These are phyloP conservation scores for Paramecium sexaurelia DNA, from an alignment of 73 alveolate genomes.

Conservation along the genomic window DNA sequence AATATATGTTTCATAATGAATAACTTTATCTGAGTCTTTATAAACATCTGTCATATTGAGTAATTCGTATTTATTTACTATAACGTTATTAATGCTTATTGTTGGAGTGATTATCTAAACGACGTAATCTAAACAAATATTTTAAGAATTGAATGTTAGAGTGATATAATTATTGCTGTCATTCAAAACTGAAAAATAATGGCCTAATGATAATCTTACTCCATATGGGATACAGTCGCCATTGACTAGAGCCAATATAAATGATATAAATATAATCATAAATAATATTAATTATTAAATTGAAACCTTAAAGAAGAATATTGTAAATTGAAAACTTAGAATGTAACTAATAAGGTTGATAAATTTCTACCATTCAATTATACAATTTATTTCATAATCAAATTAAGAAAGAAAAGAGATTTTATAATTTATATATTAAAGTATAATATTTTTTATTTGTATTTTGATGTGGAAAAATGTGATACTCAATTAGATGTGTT, in stretches of 20 bases:
- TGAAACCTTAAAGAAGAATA: not conserved
- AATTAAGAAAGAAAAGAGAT: too few relatives aligned
- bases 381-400: too few relatives aligned
- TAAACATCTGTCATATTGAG: not conserved
- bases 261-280: not conserved
- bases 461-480: not conserved
- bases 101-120: not conserved
- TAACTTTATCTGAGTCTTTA: not conserved
- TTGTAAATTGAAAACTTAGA: not conserved
- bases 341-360: too few relatives aligned
- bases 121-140: not conserved
- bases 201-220: conserved; percentile 5
- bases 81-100: not conserved
- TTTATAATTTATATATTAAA: too few relatives aligned
- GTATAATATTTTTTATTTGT: not conserved
- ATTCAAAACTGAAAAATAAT: not conserved
- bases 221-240: not conserved
- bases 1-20: not conserved
- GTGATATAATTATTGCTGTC: not conserved
- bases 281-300: not conserved
- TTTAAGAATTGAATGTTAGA: not conserved
- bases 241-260: not conserved
- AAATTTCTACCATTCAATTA: too few relatives aligned
- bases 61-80: not conserved
- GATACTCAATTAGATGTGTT: not conserved